These are phyloP conservation scores for Candida mattraensis DNA, from an alignment of 805 yeast species.

Conservation along the genomic window DNA sequence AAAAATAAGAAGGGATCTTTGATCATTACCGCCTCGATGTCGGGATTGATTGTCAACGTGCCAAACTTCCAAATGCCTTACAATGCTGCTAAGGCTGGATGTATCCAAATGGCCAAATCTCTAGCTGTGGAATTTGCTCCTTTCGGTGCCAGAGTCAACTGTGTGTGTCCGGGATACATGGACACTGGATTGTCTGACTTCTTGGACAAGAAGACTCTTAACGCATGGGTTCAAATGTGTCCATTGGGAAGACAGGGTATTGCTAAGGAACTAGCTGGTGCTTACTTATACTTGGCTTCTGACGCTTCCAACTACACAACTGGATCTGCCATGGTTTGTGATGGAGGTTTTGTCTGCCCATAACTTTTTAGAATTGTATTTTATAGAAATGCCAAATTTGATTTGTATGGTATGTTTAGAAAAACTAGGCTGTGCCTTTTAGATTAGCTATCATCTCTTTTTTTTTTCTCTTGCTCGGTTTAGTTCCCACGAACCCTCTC, in stretches of 20 bases:
- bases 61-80: slow-evolving; percentile 54
- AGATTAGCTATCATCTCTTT: too few species aligned
- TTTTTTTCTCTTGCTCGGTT: too few species aligned
- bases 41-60: slow-evolving; percentile 53
- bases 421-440: too few species aligned
- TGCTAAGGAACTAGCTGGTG: slow-evolving; percentile 53
- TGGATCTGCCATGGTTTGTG: slow-evolving; percentile 51
- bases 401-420: too few species aligned
- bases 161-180: slow-evolving; percentile 53
- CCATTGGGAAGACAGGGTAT: slow-evolving; percentile 54
- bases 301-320: slow-evolving; percentile 52
- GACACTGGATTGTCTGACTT: slow-evolving; percentile 44
- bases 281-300: slow-evolving; percentile 51
- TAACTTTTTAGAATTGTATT: slow-evolving; percentile 8
- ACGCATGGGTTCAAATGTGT: slow-evolving; percentile 32
- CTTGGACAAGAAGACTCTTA: slow-evolving; percentile 27
- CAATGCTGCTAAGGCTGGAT: slow-evolving; percentile 52
- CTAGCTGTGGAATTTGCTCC: slow-evolving; percentile 48
- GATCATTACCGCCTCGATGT: slow-evolving; percentile 56
- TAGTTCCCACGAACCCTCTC: too few species aligned
- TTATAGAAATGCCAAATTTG: not conserved
- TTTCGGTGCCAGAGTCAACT: slow-evolving; percentile 50
- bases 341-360: slow-evolving; percentile 46
- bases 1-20: slow-evolving; percentile 49
- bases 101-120: slow-evolving; percentile 47